Conservation (phyloP, 345 rosid species). For the Brassica nigra region DNA sequence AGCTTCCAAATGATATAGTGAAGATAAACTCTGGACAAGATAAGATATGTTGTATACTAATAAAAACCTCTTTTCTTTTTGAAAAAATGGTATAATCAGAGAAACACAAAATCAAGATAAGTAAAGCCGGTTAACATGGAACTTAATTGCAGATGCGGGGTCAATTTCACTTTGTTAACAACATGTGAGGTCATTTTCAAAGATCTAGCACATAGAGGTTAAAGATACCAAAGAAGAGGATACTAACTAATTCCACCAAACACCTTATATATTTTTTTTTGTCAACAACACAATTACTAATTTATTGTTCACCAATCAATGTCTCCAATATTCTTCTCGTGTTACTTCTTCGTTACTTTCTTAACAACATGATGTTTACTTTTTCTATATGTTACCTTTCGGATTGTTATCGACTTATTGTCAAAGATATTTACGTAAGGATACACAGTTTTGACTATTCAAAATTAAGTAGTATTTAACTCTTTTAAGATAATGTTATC, state of each 20-base stretch:
- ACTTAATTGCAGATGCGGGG: not conserved
- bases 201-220: slow-evolving; percentile 27
- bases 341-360: slow-evolving; percentile 27
- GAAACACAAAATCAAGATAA: slow-evolving; percentile 13
- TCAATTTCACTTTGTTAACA: slow-evolving; percentile 8
- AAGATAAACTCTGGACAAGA: not conserved
- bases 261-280: not conserved
- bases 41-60: not conserved
- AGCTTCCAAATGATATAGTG: not conserved
- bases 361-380: slow-evolving; percentile 32
- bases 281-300: slow-evolving; percentile 4
- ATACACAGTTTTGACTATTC: not conserved
- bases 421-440: not conserved
- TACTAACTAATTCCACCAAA: slow-evolving; percentile 42
- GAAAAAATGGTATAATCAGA: not conserved
- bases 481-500: not conserved
- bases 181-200: slow-evolving; percentile 27
- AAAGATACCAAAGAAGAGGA: slow-evolving; percentile 20
- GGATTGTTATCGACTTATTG: not conserved
- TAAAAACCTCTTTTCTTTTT: not conserved
- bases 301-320: slow-evolving; percentile 38
- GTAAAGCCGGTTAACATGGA: slow-evolving; percentile 27
- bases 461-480: not conserved
- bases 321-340: slow-evolving; percentile 24
- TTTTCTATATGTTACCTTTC: not conserved